Evolutionary conservation across 768 basidiomycete species (phyloP).

Genomic region (Boletellus ananas): DNA sequence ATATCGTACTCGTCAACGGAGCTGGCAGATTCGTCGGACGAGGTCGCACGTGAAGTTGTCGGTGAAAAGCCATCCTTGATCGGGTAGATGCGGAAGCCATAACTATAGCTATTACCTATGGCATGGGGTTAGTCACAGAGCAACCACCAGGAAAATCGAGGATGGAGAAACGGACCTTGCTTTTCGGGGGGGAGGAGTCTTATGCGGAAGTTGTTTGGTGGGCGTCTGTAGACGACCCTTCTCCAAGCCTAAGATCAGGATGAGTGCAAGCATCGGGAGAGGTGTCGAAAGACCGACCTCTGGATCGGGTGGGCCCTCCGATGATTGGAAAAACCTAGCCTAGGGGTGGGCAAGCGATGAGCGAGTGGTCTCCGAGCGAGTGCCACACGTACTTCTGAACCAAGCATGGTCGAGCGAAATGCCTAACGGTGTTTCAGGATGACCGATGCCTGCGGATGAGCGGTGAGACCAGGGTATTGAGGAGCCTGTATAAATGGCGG

Average conservation of each 20-base stretch:
- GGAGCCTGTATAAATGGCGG: neutral
- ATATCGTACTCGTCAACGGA: conserved; percentile 58
- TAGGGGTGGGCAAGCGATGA: conserved; percentile 4
- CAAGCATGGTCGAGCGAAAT: conserved; percentile 1
- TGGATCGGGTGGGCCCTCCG: conserved; percentile 12
- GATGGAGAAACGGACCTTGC: conserved; percentile 39
- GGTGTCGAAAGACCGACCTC: conserved; percentile 22
- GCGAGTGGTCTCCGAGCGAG: neutral
- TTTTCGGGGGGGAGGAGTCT: conserved; percentile 57
- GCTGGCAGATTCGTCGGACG: conserved; percentile 37
- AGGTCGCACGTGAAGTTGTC: conserved; percentile 8
- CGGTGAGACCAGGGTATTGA: neutral
- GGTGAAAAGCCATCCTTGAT: conserved; percentile 35
- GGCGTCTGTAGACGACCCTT: conserved; percentile 53
- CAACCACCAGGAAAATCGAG: neutral
- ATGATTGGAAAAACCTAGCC: neutral
- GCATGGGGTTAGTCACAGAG: conserved; percentile 1
- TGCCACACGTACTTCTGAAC: conserved; percentile 10
- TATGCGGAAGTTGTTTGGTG: conserved; percentile 58
- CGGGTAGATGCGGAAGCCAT: conserved; percentile 60
- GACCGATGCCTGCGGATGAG: conserved; percentile 4
- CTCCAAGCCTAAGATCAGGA: conserved; percentile 48
- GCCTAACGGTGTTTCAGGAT: neutral
- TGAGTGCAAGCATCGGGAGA: neutral
- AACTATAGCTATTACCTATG: conserved; percentile 51